Percentiles rank a stretch among this genome's conserved stretches.
Conservation (phyloP, 345 rosid genomes). For the Sonneratia alba region DNA sequence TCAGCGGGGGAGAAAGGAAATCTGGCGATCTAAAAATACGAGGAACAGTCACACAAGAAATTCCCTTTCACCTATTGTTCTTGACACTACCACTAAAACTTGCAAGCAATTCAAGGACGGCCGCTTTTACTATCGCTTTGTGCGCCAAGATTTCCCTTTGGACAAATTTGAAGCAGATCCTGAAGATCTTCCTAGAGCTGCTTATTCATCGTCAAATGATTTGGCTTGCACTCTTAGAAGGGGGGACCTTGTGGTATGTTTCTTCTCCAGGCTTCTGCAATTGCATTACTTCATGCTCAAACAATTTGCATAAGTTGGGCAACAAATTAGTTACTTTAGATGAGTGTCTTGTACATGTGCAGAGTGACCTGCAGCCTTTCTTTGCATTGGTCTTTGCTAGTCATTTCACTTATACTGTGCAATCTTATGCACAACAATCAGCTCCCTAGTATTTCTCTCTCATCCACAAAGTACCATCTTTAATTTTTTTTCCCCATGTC, state of each 20-base stretch:
- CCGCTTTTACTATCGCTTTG: conserved; percentile 66
- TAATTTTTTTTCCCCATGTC: neutral
- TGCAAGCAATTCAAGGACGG: conserved; percentile 38
- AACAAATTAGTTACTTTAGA: neutral
- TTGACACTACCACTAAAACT: conserved; percentile 43
- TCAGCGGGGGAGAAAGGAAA: conserved; percentile 56
- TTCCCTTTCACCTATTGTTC: conserved; percentile 68
- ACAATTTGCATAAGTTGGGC: neutral
- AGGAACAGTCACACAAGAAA: conserved; percentile 30
- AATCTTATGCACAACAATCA: neutral
- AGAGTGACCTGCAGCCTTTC: neutral
- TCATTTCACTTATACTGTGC: neutral
- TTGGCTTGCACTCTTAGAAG: conserved; percentile 50
- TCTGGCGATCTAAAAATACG: conserved; percentile 38
- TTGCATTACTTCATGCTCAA: neutral
- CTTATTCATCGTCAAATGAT: conserved; percentile 28
- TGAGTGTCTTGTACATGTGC: neutral
- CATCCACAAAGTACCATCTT: neutral
- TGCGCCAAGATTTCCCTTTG: conserved; percentile 30
- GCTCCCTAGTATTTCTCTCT: neutral
- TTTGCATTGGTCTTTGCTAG: neutral
- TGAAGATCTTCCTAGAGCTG: conserved; percentile 23
- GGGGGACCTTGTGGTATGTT: conserved; percentile 86
- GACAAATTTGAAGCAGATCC: conserved; percentile 21
- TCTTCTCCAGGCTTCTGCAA: conserved; percentile 4